These are phyloP conservation scores for Dryas integrifolia DNA, from an alignment of 331 rosid genomes.

Conservation along the genomic window DNA sequence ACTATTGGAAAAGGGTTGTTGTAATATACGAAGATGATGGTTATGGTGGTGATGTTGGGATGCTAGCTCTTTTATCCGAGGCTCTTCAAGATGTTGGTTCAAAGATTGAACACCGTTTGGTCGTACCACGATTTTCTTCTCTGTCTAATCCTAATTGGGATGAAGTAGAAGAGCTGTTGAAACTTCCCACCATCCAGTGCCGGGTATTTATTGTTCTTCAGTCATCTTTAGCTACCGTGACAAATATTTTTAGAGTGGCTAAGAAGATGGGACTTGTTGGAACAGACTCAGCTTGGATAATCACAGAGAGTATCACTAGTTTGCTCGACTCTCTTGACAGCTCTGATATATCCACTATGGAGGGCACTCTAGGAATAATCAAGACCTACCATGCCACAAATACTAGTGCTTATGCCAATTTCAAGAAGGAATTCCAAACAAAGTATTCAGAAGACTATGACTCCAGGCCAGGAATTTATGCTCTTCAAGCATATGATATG, in stretches of 20 bases:
- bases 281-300: slow-evolving; percentile 59
- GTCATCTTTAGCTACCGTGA: slow-evolving; percentile 48
- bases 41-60: slow-evolving; percentile 46
- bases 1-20: slow-evolving; percentile 51
- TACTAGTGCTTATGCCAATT: slow-evolving; percentile 31
- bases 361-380: slow-evolving; percentile 55
- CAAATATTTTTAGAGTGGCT: slow-evolving; percentile 52
- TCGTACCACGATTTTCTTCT: slow-evolving; percentile 49
- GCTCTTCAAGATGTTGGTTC: slow-evolving; percentile 48
- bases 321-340: slow-evolving; percentile 37
- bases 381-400: slow-evolving; percentile 36
- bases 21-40: slow-evolving; percentile 56
- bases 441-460: slow-evolving; percentile 39
- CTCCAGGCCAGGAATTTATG: slow-evolving; percentile 46
- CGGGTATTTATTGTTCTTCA: slow-evolving; percentile 53
- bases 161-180: slow-evolving; percentile 33
- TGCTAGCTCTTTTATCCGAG: slow-evolving; percentile 43
- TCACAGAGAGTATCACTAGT: slow-evolving; percentile 48
- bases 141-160: slow-evolving; percentile 29
- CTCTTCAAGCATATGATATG: slow-evolving; percentile 60
- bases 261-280: slow-evolving; percentile 43
- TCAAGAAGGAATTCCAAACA: slow-evolving; percentile 23
- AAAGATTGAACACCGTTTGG: slow-evolving; percentile 39
- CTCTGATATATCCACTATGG: slow-evolving; percentile 42
- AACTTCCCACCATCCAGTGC: slow-evolving; percentile 40